Evolutionary conservation across 176 grass and related monocot genomes (phyloP).

Genomic region (Cenchrus purpureus): DNA sequence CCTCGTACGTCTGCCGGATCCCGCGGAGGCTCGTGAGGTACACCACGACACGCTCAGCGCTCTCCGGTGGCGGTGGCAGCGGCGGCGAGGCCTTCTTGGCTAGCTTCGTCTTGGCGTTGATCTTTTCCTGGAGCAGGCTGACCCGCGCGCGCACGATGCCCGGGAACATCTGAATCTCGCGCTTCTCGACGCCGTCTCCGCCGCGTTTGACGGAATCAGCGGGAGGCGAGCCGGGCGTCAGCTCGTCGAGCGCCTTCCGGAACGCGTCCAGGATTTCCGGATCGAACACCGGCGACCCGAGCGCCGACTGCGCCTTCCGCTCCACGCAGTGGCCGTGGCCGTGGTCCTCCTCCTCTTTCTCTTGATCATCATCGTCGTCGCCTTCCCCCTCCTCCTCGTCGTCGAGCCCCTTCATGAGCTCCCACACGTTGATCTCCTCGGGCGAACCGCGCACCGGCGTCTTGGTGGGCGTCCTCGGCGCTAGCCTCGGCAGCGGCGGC

Average conservation of each 20-base stretch:
- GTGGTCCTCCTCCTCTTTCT: background rate
- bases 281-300: conserved; percentile 53
- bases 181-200: background rate
- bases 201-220: background rate
- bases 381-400: conserved; percentile 36
- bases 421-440: conserved; percentile 93
- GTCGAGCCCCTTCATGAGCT: conserved; percentile 90
- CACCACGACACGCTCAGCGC: conserved; percentile 58
- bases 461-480: conserved; percentile 76
- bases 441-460: conserved; percentile 66
- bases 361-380: background rate
- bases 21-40: conserved; percentile 92
- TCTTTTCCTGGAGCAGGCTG: conserved; percentile 60
- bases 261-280: conserved; percentile 54
- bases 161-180: conserved; percentile 49
- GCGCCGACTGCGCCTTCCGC: background rate
- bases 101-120: conserved; percentile 48
- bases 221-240: conserved; percentile 18
- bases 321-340: background rate
- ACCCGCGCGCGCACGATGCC: conserved; percentile 69
- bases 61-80: conserved; percentile 51
- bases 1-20: conserved; percentile 77
- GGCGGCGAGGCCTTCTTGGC: background rate
- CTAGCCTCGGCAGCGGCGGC: background rate
- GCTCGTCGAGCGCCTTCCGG: conserved; percentile 47